phyloP scores from a whole-genome alignment of 352 stramenopile genomes.

The Pelagophyceae sp. region DNA sequence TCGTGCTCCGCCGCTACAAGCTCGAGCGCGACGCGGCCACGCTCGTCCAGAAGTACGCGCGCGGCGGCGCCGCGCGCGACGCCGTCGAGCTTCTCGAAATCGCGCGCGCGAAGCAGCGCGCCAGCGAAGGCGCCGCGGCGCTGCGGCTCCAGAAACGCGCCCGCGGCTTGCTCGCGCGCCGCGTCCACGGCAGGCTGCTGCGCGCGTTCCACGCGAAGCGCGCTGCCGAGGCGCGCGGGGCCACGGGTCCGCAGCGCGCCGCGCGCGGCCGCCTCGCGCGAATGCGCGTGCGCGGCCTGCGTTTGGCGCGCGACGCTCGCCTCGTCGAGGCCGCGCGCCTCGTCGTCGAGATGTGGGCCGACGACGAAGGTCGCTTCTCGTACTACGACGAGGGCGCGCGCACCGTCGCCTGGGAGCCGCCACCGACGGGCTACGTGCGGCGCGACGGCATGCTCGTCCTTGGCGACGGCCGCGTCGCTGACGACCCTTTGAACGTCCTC shows the following conservation, averaged over 20 bases:
- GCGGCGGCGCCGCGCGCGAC: not conserved
- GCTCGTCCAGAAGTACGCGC: constrained; percentile 20
- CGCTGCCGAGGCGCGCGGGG: not conserved
- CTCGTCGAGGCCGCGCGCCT: constrained; percentile 10
- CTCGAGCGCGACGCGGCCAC: not conserved
- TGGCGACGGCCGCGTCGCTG: constrained; percentile 12
- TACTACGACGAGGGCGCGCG: constrained; percentile 15
- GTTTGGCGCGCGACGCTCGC: not conserved
- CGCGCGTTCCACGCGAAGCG: not conserved
- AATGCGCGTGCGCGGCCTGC: not conserved
- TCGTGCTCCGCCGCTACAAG: not conserved
- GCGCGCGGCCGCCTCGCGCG: constrained; percentile 9
- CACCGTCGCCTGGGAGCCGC: constrained; percentile 13
- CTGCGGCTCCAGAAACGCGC: not conserved
- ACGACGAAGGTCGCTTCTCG: constrained; percentile 20
- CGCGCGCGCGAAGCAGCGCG: not conserved
- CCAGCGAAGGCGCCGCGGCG: not conserved
- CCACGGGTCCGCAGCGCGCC: constrained; percentile 8
- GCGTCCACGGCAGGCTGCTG: not conserved
- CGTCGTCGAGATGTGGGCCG: constrained; percentile 20
- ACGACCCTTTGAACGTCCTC: constrained; percentile 16
- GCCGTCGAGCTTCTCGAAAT: constrained; percentile 10
- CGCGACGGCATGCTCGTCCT: constrained; percentile 24
- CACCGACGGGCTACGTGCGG: constrained; percentile 20
- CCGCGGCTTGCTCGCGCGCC: not conserved